These are phyloP conservation scores for Beta macrorhiza DNA, from an alignment of 179 eudicot species.

Conservation along the genomic window DNA sequence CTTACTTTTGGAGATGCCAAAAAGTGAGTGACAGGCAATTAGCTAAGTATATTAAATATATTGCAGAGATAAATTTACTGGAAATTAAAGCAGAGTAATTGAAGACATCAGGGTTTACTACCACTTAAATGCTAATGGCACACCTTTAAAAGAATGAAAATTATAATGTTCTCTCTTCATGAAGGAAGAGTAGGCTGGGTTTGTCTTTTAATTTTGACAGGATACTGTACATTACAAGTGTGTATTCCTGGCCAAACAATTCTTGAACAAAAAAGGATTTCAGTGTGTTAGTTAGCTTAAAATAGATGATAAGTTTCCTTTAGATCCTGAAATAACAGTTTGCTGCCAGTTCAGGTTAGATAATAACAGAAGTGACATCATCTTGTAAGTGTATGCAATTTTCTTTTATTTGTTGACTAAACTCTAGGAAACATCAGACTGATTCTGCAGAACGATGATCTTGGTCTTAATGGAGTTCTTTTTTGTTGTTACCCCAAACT, in stretches of 20 bases:
- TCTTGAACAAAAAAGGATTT: neutral
- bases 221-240: neutral
- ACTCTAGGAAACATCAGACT: neutral
- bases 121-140: neutral
- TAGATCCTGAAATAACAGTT: neutral
- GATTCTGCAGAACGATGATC: neutral
- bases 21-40: neutral
- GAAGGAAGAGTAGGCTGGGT: neutral
- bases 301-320: neutral
- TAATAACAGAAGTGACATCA: neutral
- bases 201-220: neutral
- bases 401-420: neutral
- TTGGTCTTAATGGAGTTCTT: neutral
- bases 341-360: neutral
- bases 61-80: neutral
- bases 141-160: neutral
- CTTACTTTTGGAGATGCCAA: neutral
- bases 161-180: neutral
- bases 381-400: neutral
- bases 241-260: neutral
- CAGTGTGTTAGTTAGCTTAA: neutral
- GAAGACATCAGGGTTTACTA: neutral
- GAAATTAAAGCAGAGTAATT: neutral
- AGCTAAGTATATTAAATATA: neutral
- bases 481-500: neutral